Base-by-base conservation (phyloP, 2,329 filamentous ascomycete species). In the Talaromyces rugulosus region DNA sequence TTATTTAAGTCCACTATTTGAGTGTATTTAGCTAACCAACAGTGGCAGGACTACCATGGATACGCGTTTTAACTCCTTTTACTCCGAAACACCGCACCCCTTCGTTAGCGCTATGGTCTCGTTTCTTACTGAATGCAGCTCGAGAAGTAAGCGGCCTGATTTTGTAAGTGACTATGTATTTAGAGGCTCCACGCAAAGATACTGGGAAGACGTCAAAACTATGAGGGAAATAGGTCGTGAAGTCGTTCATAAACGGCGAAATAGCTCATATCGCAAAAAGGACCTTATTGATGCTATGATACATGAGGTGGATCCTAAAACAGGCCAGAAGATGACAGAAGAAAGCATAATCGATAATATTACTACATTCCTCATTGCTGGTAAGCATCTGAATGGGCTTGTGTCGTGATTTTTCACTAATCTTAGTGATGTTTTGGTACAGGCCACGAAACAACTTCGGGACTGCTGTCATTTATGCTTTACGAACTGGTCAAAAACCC, bases 371-470 rank as follows among this genome's bases (percentile, higher is more conserved):
- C 18, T 47, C 4, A 47, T 47, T 27, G 44, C 44, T 27, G 44
- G 44, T 47, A 16, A 47, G n/a, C 27, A 27, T 1, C 14, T 7
- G 36, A 14, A n/a, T n/a, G 4, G 14, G 1, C n/a, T 40, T 7
- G 14, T 7, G 16, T n/a, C 36, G 16, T 40, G 36, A 16, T 7
- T 6, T 23, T 40, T n/a, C 2, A 7, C 36, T 47, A 18, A 23
- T 27, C 7, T 5, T 16, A 2, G 5, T 31, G 52, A 11, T 54
- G 1, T 6, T 31, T 14, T 47, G 2, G 3, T 47, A 47, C 11
- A 47, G 44, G 44, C 23, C 56, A 58, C 31, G 56, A 58, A 28
- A 58, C 56, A 5, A 58, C 56, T 4, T 58, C 56, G 14, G 56
- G 56, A 12, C 2, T 7, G 0, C 16, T 42, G 5, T 7, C 9